Conservation (phyloP, 805 yeast species). For the Ogataea paraovalis region DNA sequence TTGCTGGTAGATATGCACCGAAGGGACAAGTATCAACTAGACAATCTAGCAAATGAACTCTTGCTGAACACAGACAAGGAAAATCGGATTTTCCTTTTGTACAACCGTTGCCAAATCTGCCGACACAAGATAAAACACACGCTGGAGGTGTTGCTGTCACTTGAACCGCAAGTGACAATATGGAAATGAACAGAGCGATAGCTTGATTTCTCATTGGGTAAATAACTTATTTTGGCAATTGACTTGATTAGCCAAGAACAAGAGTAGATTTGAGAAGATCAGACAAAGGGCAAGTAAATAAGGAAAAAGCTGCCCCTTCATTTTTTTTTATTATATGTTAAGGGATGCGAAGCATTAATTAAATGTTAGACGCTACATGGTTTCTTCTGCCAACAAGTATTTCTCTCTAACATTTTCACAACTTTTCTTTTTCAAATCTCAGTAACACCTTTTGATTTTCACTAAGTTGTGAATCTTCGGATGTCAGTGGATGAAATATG, state of each 20-base stretch:
- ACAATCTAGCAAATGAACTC: conserved; percentile 32
- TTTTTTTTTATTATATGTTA: too few relatives aligned
- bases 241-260: background rate
- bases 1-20: conserved; percentile 39
- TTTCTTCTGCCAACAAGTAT: too few relatives aligned
- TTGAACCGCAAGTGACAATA: background rate
- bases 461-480: too few relatives aligned
- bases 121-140: conserved; percentile 22
- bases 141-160: conserved; percentile 25
- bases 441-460: too few relatives aligned
- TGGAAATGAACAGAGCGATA: background rate
- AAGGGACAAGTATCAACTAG: conserved; percentile 39
- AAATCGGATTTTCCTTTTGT: conserved; percentile 28
- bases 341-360: background rate
- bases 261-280: too few relatives aligned
- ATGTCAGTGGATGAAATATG: too few relatives aligned
- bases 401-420: too few relatives aligned
- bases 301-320: background rate
- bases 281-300: background rate
- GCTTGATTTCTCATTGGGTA: background rate
- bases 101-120: conserved; percentile 14
- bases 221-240: background rate
- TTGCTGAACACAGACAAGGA: conserved; percentile 33
- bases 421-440: too few relatives aligned
- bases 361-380: too few relatives aligned